Percentiles rank a stretch among this genome's conserved stretches.
Evolutionary conservation across 2,329 filamentous ascomycete species (phyloP).

Genomic region (Stachybotrys chlorohalonatus): DNA sequence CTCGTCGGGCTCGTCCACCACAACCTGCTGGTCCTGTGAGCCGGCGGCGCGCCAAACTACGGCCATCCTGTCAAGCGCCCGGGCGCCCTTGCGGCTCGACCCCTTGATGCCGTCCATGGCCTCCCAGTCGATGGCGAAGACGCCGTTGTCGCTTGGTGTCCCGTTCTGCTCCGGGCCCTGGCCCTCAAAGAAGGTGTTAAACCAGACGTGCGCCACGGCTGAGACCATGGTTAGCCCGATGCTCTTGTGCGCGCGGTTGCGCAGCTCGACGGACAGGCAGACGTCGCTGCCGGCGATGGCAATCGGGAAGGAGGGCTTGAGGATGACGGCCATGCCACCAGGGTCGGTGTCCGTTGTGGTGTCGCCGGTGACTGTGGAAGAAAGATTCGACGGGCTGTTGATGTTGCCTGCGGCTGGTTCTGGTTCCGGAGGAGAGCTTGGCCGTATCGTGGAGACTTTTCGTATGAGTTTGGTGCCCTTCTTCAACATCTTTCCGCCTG

Average conservation of each 20-base stretch:
- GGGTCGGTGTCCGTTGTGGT: conserved; percentile 34
- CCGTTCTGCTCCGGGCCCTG: conserved; percentile 60
- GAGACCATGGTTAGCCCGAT: conserved; percentile 87
- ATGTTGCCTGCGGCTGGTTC: conserved; percentile 14
- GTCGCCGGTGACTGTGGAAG: conserved; percentile 3
- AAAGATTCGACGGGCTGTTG: not conserved
- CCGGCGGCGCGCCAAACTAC: conserved; percentile 65
- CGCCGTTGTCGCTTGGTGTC: conserved; percentile 55
- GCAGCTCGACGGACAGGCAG: conserved; percentile 81
- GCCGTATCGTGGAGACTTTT: conserved; percentile 13
- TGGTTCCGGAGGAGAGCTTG: conserved; percentile 7
- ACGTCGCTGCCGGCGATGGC: conserved; percentile 74
- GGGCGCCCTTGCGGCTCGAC: conserved; percentile 69
- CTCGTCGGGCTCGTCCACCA: conserved; percentile 51
- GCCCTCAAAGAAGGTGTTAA: conserved; percentile 91
- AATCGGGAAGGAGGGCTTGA: conserved; percentile 61
- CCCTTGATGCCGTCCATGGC: conserved; percentile 93
- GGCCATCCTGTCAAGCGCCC: conserved; percentile 71
- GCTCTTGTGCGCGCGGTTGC: conserved; percentile 67
- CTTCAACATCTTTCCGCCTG: conserved; percentile 13
- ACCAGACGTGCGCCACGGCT: conserved; percentile 91
- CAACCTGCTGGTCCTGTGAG: not conserved
- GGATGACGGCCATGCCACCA: conserved; percentile 66
- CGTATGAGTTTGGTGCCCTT: conserved; percentile 24
- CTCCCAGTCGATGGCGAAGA: conserved; percentile 51